phyloP scores from a whole-genome alignment of 1,284 basidiomycete species.

The Cystobasidiaceae sp. region DNA sequence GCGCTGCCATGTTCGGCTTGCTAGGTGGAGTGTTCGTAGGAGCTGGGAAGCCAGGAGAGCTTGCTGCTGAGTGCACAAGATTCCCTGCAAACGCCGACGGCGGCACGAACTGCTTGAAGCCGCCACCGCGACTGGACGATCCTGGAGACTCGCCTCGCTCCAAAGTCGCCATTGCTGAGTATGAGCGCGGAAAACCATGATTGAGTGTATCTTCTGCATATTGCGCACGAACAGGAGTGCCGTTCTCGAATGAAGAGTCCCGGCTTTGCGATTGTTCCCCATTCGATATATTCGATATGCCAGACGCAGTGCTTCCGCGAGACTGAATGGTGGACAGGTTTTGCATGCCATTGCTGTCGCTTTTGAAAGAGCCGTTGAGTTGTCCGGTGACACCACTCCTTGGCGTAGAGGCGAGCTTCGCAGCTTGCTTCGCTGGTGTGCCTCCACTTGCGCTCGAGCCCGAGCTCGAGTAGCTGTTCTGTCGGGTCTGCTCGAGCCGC shows the following conservation, averaged over 20 bases:
- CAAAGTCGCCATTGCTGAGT: constrained; percentile 17
- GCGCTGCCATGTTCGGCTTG: constrained; percentile 6
- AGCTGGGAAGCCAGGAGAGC: constrained; percentile 6
- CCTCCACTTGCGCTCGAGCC: background rate
- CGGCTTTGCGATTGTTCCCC: too few relatives aligned
- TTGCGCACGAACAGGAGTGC: background rate
- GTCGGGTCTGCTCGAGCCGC: background rate
- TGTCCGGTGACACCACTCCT: too few relatives aligned
- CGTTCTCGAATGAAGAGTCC: too few relatives aligned
- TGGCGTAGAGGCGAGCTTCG: background rate
- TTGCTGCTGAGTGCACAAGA: background rate
- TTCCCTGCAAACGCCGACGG: constrained; percentile 14
- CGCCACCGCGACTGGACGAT: background rate
- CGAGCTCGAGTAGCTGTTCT: background rate
- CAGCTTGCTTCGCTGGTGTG: background rate
- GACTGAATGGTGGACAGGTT: too few relatives aligned
- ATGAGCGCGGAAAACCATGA: background rate
- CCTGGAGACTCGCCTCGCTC: background rate
- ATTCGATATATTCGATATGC: too few relatives aligned
- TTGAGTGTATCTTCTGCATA: background rate
- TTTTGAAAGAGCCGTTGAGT: background rate
- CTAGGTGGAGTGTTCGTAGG: background rate
- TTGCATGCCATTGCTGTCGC: too few relatives aligned
- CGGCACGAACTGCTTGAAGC: constrained; percentile 24
- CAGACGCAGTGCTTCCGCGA: too few relatives aligned